phyloP scores from a whole-genome alignment of 2,329 filamentous ascomycete species.

The Diaporthe citriasiana region DNA sequence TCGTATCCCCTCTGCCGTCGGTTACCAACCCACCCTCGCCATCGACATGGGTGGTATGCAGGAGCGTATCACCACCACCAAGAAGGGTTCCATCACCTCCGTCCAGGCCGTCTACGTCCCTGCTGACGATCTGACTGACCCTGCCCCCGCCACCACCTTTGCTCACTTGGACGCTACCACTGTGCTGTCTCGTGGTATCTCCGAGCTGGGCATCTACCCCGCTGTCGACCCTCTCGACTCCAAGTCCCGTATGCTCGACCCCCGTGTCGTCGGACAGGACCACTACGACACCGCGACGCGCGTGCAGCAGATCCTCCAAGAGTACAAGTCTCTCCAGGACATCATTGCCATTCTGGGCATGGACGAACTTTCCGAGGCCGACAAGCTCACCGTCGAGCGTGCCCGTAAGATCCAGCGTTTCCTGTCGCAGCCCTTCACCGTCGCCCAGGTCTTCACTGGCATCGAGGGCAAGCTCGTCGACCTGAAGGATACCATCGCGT shows the following conservation, averaged over 20 bases:
- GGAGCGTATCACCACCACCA: constrained; percentile 99
- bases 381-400: constrained; percentile 99
- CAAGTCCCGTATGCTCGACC: constrained; percentile 99
- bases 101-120: constrained; percentile 99
- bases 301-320: constrained; percentile 99
- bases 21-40: constrained; percentile 99
- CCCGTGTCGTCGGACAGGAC: constrained; percentile 97
- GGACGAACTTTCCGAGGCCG: constrained; percentile 98
- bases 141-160: constrained; percentile 98
- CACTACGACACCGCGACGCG: constrained; percentile 96
- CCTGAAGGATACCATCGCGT: constrained; percentile 97
- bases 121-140: constrained; percentile 99
- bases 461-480: constrained; percentile 98
- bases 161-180: constrained; percentile 99
- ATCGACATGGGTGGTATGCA: constrained; percentile 99
- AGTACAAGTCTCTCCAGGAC: constrained; percentile 99
- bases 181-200: constrained; percentile 99
- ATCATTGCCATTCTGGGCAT: constrained; percentile 99
- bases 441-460: constrained; percentile 83
- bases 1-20: constrained; percentile 99
- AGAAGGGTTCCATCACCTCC: constrained; percentile 99
- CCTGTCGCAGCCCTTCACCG: constrained; percentile 99
- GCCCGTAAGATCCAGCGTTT: constrained; percentile 99
- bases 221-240: constrained; percentile 99
- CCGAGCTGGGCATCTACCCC: constrained; percentile 99